Conservation (phyloP, 345 rosid genomes). For the Psidium friedrichsthalianum region DNA sequence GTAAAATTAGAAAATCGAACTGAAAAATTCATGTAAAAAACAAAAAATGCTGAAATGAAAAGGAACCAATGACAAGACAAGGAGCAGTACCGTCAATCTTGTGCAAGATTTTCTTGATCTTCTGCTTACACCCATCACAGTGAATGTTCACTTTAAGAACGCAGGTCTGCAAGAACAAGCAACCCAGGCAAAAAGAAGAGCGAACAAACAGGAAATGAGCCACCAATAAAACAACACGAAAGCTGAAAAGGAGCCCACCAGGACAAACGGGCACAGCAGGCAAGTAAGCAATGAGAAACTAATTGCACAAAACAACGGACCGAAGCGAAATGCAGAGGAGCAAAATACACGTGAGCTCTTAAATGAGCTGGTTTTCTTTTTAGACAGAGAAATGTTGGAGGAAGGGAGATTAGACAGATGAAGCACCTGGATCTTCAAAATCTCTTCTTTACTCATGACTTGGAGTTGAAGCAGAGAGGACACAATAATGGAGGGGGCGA, state of each 20-base stretch:
- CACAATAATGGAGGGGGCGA: neutral
- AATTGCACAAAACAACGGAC: neutral
- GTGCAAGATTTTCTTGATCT: slow-evolving; percentile 86
- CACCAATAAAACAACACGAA: neutral
- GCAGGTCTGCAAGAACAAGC: slow-evolving; percentile 57
- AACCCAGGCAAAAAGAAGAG: neutral
- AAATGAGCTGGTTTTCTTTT: neutral
- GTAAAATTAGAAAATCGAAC: neutral
- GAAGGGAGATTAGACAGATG: neutral
- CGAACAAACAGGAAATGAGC: neutral
- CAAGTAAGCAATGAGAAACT: neutral
- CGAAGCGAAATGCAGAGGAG: neutral
- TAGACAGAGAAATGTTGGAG: neutral
- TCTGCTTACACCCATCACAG: slow-evolving; percentile 90
- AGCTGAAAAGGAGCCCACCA: neutral
- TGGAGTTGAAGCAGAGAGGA: neutral
- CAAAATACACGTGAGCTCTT: neutral
- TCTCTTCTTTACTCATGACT: slow-evolving; percentile 90
- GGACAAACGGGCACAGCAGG: neutral
- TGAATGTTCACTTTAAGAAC: slow-evolving; percentile 89
- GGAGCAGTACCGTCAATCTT: slow-evolving; percentile 69
- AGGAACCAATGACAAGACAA: neutral
- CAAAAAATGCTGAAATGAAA: neutral
- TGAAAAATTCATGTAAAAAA: neutral
- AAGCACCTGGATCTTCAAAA: slow-evolving; percentile 86